Conservation (phyloP, 768 basidiomycete genomes). For the Pleurotus ostreatus region DNA sequence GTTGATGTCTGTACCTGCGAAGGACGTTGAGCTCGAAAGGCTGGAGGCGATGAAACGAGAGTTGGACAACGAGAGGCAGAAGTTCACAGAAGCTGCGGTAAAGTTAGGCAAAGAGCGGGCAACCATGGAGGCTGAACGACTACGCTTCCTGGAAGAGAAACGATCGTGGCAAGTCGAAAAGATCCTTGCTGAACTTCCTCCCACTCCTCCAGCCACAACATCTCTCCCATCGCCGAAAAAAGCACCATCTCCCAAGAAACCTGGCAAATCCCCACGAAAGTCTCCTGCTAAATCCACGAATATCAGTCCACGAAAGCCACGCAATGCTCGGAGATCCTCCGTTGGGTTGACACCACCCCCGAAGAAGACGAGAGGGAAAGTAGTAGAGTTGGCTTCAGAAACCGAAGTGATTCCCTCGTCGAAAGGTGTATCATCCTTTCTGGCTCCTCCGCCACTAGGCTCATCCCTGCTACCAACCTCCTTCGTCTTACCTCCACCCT, state of each 20-base stretch:
- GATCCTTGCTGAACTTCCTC: slow-evolving; percentile 56
- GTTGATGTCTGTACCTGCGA: slow-evolving; percentile 45
- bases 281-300: slow-evolving; percentile 39
- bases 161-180: slow-evolving; percentile 66
- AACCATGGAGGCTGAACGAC: slow-evolving; percentile 59
- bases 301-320: slow-evolving; percentile 46
- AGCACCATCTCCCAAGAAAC: slow-evolving; percentile 18
- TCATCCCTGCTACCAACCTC: slow-evolving; percentile 59
- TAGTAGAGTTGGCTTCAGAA: slow-evolving; percentile 32
- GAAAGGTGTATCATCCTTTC: slow-evolving; percentile 16
- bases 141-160: slow-evolving; percentile 63
- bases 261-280: slow-evolving; percentile 38
- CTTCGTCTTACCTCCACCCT: slow-evolving; percentile 73
- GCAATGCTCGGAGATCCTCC: slow-evolving; percentile 45
- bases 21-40: slow-evolving; percentile 51
- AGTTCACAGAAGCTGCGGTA: slow-evolving; percentile 61
- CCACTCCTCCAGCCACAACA: slow-evolving; percentile 31
- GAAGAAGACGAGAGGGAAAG: slow-evolving; percentile 8
- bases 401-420: slow-evolving; percentile 35
- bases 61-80: slow-evolving; percentile 61
- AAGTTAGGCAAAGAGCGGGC: slow-evolving; percentile 63
- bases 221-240: slow-evolving; percentile 21
- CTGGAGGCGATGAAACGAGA: slow-evolving; percentile 49
- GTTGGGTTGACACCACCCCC: slow-evolving; percentile 22
- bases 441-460: slow-evolving; percentile 32